Evolutionary conservation across 2,329 filamentous ascomycete genomes (phyloP).

Genomic region (Sporothrix brunneoviolacea): DNA sequence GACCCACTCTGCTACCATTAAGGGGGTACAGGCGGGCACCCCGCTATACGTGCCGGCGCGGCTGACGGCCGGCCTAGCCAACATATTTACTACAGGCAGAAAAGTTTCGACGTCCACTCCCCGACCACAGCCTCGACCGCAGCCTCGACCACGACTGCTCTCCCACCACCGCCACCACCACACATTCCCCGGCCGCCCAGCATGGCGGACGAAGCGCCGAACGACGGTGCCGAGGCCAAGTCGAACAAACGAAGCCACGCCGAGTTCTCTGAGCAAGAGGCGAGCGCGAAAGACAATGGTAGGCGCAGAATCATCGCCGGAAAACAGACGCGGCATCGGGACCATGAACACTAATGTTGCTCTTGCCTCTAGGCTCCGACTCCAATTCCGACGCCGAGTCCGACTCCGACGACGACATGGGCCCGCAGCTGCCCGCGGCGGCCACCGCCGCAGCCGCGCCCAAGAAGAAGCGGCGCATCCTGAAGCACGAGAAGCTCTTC

Average conservation of each 20-base stretch:
- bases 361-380: background rate
- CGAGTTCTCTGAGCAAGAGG: slow-evolving; percentile 43
- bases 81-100: no score
- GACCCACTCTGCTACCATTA: no score
- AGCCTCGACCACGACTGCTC: background rate
- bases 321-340: slow-evolving; percentile 2
- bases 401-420: slow-evolving; percentile 79
- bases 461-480: slow-evolving; percentile 73
- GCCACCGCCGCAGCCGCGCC: slow-evolving; percentile 62
- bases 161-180: background rate
- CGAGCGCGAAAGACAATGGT: background rate
- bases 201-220: slow-evolving; percentile 17
- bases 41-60: background rate
- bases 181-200: background rate
- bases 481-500: slow-evolving; percentile 94
- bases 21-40: no score
- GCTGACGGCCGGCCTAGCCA: background rate
- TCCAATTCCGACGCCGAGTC: slow-evolving; percentile 16
- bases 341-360: no score
- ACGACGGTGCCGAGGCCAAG: slow-evolving; percentile 28
- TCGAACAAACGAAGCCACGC: slow-evolving; percentile 51
- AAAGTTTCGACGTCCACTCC: background rate
- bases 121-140: background rate
- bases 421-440: slow-evolving; percentile 77
- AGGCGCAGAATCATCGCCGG: background rate